Evolutionary conservation across 2,329 filamentous ascomycete genomes (phyloP), one percentile per base, ranked within the genome.

Genomic region (Sporothrix sp.): DNA sequence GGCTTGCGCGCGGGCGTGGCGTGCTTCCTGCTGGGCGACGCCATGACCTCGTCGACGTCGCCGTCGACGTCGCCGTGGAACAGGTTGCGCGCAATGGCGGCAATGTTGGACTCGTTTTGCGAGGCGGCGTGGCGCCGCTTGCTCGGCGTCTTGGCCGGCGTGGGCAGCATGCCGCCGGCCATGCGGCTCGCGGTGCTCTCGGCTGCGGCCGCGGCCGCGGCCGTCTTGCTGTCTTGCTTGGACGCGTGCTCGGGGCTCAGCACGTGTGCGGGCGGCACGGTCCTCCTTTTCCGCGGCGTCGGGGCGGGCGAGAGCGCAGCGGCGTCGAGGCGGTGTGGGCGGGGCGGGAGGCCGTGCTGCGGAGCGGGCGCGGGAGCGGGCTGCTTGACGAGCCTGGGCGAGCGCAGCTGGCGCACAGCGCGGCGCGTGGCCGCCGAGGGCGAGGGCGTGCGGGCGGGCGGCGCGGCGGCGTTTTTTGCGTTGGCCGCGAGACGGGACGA

Each of bases 111-210:
- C 47, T 71, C 66, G 23, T 70, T 70, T 61, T 76, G 71, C 59
- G 70, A 68, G 16, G 70, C 71, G 14, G 70, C 71, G 37, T 56
- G 56, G 42, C 75, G 71, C 70, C 85, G 87, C 65, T 76, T 75
- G 3, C 74, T 63, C 1, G 81, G 87, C 3, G 87, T 91, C 70
- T 90, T 90, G 57, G 81, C 77, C 2, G 87, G 87, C 3, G 87
- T 91, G 14, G 84, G 85, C 40, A 90, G 76, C 75, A 86, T 84
- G 56, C 71, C 73, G 50, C 63, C 44, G 14, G 56, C 53, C 48
- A 53, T 58, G 50, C 66, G 66, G 42, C 65, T 57, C 23, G 58
- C 54, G 39, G 50, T 65, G 63, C 39, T 53, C 55, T 27, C 40
- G 54, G 58, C 57, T 18, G 48, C 59, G 33, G 67, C 69, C 5